Conservation (phyloP, 2,329 filamentous ascomycete genomes). For the Dryadomyces quercus-mongolicae region DNA sequence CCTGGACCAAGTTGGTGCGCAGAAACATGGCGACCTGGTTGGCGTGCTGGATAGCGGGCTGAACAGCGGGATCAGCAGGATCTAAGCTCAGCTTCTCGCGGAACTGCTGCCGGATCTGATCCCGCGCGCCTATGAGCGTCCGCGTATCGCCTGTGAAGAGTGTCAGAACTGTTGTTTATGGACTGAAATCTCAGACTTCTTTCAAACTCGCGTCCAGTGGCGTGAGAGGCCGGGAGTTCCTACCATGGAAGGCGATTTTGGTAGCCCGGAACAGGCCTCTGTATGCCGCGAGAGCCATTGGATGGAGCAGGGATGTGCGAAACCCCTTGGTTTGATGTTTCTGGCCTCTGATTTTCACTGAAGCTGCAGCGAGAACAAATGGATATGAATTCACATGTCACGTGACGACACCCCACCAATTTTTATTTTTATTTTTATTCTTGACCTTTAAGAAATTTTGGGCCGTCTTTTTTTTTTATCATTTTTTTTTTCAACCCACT, state of each 20-base stretch:
- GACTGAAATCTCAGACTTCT: neutral
- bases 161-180: too few species aligned
- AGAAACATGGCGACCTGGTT: slow-evolving; percentile 72
- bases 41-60: slow-evolving; percentile 62
- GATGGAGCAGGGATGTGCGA: too few species aligned
- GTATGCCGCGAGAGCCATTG: slow-evolving; percentile 66
- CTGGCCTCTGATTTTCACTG: neutral
- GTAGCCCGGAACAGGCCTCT: slow-evolving; percentile 70
- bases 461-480: neutral
- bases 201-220: neutral
- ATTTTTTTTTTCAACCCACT: neutral
- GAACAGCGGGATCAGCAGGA: slow-evolving; percentile 43
- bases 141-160: slow-evolving; percentile 17
- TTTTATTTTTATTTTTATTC: neutral
- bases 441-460: too few species aligned
- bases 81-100: slow-evolving; percentile 50
- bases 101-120: slow-evolving; percentile 64
- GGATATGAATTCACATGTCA: neutral
- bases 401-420: neutral
- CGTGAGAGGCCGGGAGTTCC: neutral
- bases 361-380: too few species aligned
- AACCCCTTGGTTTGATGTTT: neutral
- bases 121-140: slow-evolving; percentile 57
- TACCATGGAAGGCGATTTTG: slow-evolving; percentile 74
- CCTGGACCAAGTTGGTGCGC: slow-evolving; percentile 79